phyloP scores from a whole-genome alignment of 495 filamentous ascomycete species.

The Penicillium crystallinum region DNA sequence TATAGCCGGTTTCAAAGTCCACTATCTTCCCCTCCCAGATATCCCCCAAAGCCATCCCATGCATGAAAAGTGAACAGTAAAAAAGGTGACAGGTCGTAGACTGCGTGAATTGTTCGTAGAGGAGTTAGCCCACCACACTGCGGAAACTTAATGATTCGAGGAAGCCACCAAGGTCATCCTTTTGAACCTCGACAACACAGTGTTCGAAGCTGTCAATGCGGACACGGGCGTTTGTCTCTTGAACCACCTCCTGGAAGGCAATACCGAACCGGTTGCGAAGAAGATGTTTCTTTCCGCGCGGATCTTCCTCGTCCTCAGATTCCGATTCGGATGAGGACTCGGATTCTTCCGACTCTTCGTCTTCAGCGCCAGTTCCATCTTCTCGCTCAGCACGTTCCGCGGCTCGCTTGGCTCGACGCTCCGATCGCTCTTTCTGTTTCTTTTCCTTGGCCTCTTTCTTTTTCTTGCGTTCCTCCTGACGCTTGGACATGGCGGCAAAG shows the following conservation, averaged over 20 bases:
- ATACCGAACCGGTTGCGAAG: slow-evolving; percentile 85
- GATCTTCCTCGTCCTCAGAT: slow-evolving; percentile 58
- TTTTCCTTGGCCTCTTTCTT: slow-evolving; percentile 54
- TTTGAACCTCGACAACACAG: slow-evolving; percentile 92
- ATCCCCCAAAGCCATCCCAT: slow-evolving; percentile 12
- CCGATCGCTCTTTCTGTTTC: slow-evolving; percentile 58
- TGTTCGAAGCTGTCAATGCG: slow-evolving; percentile 96
- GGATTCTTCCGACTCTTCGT: slow-evolving; percentile 57
- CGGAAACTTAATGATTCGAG: slow-evolving; percentile 88
- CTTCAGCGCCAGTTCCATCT: slow-evolving; percentile 47
- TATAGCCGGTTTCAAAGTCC: slow-evolving; percentile 8
- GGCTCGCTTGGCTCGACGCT: slow-evolving; percentile 47
- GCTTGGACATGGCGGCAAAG: slow-evolving; percentile 57
- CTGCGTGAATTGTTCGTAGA: slow-evolving; percentile 19
- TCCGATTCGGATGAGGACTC: slow-evolving; percentile 55
- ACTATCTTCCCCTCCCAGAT: slow-evolving; percentile 16
- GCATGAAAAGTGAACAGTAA: slow-evolving; percentile 12
- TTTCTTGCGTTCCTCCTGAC: slow-evolving; percentile 57
- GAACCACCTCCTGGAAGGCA: slow-evolving; percentile 92
- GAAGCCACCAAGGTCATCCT: slow-evolving; percentile 89
- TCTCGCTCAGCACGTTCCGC: slow-evolving; percentile 42
- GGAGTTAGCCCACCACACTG: slow-evolving; percentile 72
- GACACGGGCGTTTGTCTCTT: slow-evolving; percentile 83
- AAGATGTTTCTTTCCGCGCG: slow-evolving; percentile 52
- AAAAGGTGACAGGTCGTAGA: slow-evolving; percentile 25